phyloP scores from a whole-genome alignment of 257 asterid genomes.

The Cruciata laevipes region DNA sequence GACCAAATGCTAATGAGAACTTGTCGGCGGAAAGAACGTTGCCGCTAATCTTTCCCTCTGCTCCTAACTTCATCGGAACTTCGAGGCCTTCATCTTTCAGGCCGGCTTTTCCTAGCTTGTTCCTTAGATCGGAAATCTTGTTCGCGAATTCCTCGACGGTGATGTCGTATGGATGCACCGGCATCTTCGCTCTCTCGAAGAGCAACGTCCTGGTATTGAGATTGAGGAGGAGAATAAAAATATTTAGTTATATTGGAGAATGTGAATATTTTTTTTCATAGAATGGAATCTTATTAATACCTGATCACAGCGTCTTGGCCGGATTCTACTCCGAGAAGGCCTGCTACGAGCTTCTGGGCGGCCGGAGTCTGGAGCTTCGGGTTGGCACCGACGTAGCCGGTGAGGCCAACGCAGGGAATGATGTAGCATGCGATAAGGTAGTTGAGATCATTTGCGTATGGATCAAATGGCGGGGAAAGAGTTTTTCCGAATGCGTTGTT shows the following conservation, averaged over 20 bases:
- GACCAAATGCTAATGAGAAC: constrained; percentile 41
- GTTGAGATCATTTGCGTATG: constrained; percentile 66
- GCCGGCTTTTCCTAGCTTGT: constrained; percentile 48
- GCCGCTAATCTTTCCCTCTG: constrained; percentile 51
- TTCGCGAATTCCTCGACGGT: constrained; percentile 35
- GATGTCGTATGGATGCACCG: constrained; percentile 21
- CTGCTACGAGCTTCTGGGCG: constrained; percentile 49
- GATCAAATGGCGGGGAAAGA: constrained; percentile 64
- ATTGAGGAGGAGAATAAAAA: too few species aligned
- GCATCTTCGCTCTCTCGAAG: neutral
- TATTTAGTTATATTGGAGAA: too few species aligned
- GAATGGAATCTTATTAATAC: neutral
- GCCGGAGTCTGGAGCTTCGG: constrained; percentile 44
- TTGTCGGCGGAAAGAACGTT: constrained; percentile 53
- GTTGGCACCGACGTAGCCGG: constrained; percentile 86
- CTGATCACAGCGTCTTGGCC: constrained; percentile 43
- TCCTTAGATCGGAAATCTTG: constrained; percentile 28
- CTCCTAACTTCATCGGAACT: constrained; percentile 34
- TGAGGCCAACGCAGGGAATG: constrained; percentile 85
- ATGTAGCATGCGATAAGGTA: constrained; percentile 73
- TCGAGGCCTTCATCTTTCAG: constrained; percentile 69
- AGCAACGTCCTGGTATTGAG: constrained; percentile 26
- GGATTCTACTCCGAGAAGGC: constrained; percentile 47
- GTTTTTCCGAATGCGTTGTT: constrained; percentile 45
- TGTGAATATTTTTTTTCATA: too few species aligned